Conservation (phyloP, 768 basidiomycete species). For the Tephrocybe rancida region DNA sequence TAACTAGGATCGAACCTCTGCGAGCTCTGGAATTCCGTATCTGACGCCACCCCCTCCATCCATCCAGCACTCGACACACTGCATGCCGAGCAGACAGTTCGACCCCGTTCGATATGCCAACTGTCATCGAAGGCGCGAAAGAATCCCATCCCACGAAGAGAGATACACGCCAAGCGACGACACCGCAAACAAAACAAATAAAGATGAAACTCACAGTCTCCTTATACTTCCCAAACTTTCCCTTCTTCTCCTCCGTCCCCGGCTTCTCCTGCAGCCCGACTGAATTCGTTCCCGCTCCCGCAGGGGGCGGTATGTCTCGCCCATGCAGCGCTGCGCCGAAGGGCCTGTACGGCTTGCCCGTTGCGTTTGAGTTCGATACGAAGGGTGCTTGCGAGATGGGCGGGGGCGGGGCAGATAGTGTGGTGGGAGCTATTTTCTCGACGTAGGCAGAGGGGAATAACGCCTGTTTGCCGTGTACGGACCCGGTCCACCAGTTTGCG, state of each 20-base stretch:
- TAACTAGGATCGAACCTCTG: too few relatives aligned
- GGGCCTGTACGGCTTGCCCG: constrained; percentile 39
- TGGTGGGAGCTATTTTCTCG: constrained; percentile 45
- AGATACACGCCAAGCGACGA: too few relatives aligned
- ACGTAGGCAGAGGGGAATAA: constrained; percentile 82
- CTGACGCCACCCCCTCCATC: too few relatives aligned
- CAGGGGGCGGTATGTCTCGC: constrained; percentile 37
- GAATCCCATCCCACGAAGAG: too few relatives aligned
- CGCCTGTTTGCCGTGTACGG: constrained; percentile 54
- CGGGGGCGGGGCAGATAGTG: constrained; percentile 12
- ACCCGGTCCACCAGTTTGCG: constrained; percentile 87
- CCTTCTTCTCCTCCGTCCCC: constrained; percentile 53
- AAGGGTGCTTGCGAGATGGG: constrained; percentile 22
- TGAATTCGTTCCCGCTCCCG: constrained; percentile 36
- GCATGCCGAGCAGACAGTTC: too few relatives aligned
- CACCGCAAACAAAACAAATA: too few relatives aligned
- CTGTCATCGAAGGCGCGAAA: too few relatives aligned
- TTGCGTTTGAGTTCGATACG: neutral
- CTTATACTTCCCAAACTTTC: constrained; percentile 56
- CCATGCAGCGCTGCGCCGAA: constrained; percentile 48
- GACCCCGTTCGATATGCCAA: too few relatives aligned
- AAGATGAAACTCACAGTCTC: constrained; percentile 59
- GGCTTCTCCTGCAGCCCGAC: constrained; percentile 47
- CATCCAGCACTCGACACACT: too few relatives aligned
- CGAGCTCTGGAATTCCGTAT: too few relatives aligned